phyloP scores from a whole-genome alignment of 139 green algal species.

The Choricystis sp. region DNA sequence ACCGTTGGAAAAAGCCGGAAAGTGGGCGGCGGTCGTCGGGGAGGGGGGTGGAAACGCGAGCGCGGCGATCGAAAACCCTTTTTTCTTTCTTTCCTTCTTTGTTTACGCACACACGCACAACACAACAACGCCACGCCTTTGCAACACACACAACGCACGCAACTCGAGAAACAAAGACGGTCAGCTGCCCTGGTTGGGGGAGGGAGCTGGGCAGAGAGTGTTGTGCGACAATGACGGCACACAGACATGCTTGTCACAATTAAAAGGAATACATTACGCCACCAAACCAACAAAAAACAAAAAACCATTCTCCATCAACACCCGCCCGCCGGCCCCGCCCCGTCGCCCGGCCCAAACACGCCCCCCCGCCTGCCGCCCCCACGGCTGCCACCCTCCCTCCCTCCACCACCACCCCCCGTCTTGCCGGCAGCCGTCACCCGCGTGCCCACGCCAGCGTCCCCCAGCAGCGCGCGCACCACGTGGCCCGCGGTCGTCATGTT shows the following conservation, averaged over 20 bases:
- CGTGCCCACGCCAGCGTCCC: slow-evolving; percentile 16
- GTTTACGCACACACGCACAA: too few relatives aligned
- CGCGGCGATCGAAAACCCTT: background rate
- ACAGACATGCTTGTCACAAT: background rate
- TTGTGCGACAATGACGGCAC: too few relatives aligned
- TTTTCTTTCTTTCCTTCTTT: background rate
- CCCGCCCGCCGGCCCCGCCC: too few relatives aligned
- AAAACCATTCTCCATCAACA: background rate
- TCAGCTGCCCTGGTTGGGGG: background rate
- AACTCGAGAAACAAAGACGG: background rate
- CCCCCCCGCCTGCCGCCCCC: too few relatives aligned
- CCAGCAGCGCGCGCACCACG: slow-evolving; percentile 28
- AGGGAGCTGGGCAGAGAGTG: background rate
- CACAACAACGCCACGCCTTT: too few relatives aligned
- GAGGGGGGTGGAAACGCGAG: background rate
- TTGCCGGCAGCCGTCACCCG: too few relatives aligned
- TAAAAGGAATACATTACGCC: background rate
- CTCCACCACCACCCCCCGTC: background rate
- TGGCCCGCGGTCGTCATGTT: slow-evolving; percentile 63
- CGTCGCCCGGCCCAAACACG: background rate
- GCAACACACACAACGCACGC: background rate
- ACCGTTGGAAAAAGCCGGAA: background rate
- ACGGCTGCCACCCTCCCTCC: background rate
- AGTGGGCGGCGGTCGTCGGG: background rate
- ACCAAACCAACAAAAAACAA: background rate